A percentile compares a stretch with the other conserved stretches of the same genome.
These are phyloP conservation scores for Boletus sp. DNA, from an alignment of 1,284 basidiomycete genomes.

Conservation along the genomic window DNA sequence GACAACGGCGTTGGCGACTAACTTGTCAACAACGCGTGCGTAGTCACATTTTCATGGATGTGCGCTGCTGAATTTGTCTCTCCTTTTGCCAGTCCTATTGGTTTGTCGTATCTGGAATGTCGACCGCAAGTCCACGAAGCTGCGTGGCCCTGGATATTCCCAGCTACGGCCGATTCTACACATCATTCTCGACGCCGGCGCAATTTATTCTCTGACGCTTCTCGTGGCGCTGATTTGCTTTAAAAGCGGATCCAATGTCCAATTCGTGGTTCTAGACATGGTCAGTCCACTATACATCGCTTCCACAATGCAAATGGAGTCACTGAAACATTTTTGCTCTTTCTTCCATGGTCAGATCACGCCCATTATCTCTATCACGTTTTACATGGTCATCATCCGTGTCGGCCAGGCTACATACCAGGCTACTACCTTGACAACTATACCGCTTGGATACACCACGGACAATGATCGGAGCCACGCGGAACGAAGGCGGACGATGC, in stretches of 20 bases:
- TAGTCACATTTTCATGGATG: background rate
- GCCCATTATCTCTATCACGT: constrained; percentile 6
- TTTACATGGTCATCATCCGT: constrained; percentile 8
- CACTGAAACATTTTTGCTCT: background rate
- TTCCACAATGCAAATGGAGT: background rate
- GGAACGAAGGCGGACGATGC: background rate
- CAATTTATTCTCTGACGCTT: constrained; percentile 22
- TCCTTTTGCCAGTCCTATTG: constrained; percentile 11
- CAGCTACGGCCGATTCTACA: constrained; percentile 16
- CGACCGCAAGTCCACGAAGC: constrained; percentile 5
- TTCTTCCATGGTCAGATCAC: constrained; percentile 6
- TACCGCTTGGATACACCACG: background rate
- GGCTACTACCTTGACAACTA: background rate
- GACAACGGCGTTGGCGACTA: constrained; percentile 15
- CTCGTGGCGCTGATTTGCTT: constrained; percentile 13
- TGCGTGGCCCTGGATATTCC: constrained; percentile 4
- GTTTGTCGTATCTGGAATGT: constrained; percentile 26
- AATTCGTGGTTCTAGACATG: constrained; percentile 19
- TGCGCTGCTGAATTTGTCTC: background rate
- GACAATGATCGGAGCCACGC: background rate
- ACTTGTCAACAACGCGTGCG: constrained; percentile 21
- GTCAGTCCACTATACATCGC: constrained; percentile 11
- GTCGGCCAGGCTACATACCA: background rate
- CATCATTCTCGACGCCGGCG: constrained; percentile 23
- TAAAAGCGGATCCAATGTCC: constrained; percentile 1